Conservation (phyloP, 2,329 filamentous ascomycete genomes). For the Fusarium falciforme region DNA sequence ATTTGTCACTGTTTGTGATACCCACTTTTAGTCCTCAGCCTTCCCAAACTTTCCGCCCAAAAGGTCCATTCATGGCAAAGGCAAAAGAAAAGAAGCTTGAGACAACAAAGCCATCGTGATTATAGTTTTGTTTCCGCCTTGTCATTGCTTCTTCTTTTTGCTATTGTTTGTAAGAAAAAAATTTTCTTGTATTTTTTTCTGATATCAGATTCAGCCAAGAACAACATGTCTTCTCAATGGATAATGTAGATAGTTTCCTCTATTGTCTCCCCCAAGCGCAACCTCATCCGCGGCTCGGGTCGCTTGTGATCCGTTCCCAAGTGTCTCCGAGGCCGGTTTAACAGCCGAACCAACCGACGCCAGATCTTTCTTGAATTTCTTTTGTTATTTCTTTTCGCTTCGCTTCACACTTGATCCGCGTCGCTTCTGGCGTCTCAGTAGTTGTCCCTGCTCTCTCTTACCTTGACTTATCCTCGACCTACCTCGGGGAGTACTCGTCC, state of each 20-base stretch:
- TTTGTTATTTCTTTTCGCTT: neutral
- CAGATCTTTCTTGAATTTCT: neutral
- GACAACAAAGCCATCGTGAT: slow-evolving; percentile 17
- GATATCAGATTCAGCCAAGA: slow-evolving; percentile 16
- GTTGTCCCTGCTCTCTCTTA: neutral
- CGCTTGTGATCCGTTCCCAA: slow-evolving; percentile 4
- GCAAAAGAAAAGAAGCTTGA: slow-evolving; percentile 7
- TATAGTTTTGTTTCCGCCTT: slow-evolving; percentile 17
- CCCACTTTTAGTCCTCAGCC: slow-evolving; percentile 15
- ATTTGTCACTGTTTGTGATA: neutral
- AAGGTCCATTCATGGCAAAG: neutral
- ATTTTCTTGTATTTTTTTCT: neutral
- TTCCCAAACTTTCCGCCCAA: neutral
- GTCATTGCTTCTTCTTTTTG: slow-evolving; percentile 6
- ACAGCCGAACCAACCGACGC: slow-evolving; percentile 8
- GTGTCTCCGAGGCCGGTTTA: neutral
- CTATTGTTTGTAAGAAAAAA: neutral
- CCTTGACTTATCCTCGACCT: neutral
- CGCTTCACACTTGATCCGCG: slow-evolving; percentile 1
- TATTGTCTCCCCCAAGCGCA: neutral
- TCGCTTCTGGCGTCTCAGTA: slow-evolving; percentile 17
- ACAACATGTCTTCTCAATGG: neutral
- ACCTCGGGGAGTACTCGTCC: neutral
- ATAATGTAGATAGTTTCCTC: neutral
- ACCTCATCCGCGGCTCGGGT: slow-evolving; percentile 5